phyloP scores from a whole-genome alignment of 106 monocot genomes.

The Platanthera zijinensis region DNA sequence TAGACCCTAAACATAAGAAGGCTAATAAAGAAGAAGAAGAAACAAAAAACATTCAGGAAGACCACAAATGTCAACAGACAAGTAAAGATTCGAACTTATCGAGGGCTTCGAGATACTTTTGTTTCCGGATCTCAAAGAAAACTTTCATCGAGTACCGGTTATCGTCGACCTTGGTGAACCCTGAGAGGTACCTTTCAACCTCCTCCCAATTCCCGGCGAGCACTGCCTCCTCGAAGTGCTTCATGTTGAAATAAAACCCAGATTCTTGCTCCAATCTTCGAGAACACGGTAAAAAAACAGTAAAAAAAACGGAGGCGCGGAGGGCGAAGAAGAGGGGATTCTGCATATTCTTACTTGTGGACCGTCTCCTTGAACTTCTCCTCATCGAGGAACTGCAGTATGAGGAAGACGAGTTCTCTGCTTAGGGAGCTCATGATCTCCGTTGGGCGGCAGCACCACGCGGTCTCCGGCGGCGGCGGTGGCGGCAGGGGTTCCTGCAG shows the following conservation, averaged over 20 bases:
- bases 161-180: constrained; percentile 59
- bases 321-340: not conserved
- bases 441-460: not conserved
- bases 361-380: constrained; percentile 29
- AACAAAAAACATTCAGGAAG: not conserved
- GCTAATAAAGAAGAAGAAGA: not conserved
- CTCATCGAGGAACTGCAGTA: constrained; percentile 27
- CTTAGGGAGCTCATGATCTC: constrained; percentile 10
- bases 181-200: constrained; percentile 41
- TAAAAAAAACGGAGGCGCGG: not conserved
- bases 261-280: constrained; percentile 55
- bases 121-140: constrained; percentile 56
- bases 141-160: constrained; percentile 55
- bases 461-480: not conserved
- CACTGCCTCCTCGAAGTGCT: constrained; percentile 47
- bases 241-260: constrained; percentile 56
- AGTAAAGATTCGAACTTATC: constrained; percentile 25
- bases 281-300: constrained; percentile 1
- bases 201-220: constrained; percentile 46
- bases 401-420: constrained; percentile 28
- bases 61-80: not conserved
- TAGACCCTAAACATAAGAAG: not conserved
- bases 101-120: constrained; percentile 56
- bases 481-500: not conserved
- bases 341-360: constrained; percentile 16